A percentile compares a stretch with the other conserved stretches of the same genome.
Conservation (phyloP, 805 yeast genomes). For the Saturnispora dispora region DNA sequence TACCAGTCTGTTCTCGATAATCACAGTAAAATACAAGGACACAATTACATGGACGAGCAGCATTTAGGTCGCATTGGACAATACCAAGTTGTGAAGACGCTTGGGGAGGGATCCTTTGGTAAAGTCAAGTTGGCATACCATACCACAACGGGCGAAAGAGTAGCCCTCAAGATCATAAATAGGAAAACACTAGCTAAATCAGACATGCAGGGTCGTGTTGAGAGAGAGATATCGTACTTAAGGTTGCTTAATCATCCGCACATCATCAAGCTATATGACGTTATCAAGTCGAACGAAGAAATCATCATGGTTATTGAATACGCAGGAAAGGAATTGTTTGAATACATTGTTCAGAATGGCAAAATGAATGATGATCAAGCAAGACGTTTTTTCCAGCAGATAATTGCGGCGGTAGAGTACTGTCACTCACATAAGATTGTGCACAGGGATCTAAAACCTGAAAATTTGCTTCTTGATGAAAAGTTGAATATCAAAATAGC, state of each 20-base stretch:
- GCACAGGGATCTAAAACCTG: constrained; percentile 94
- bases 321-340: constrained; percentile 94
- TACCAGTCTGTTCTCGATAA: constrained; percentile 9
- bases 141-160: constrained; percentile 82
- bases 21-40: neutral
- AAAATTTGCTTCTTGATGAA: constrained; percentile 81
- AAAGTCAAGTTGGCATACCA: constrained; percentile 90
- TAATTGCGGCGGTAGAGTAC: constrained; percentile 91
- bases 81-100: constrained; percentile 83
- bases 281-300: constrained; percentile 89
- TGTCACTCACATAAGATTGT: constrained; percentile 96
- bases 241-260: constrained; percentile 89
- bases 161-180: constrained; percentile 88
- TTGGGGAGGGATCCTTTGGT: constrained; percentile 96
- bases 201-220: constrained; percentile 95
- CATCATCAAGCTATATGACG: constrained; percentile 90
- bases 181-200: constrained; percentile 85
- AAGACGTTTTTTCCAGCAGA: constrained; percentile 89
- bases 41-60: constrained; percentile 8
- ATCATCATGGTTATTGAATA: constrained; percentile 95
- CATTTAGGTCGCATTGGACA: constrained; percentile 58
- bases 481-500: constrained; percentile 90
- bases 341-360: constrained; percentile 89
- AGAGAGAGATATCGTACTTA: constrained; percentile 85
- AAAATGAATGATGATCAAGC: constrained; percentile 90